Evolutionary conservation across 2,329 filamentous ascomycete species (phyloP), one percentile per base, ranked within the genome.

Genomic region (Zymoseptoria brevis): DNA sequence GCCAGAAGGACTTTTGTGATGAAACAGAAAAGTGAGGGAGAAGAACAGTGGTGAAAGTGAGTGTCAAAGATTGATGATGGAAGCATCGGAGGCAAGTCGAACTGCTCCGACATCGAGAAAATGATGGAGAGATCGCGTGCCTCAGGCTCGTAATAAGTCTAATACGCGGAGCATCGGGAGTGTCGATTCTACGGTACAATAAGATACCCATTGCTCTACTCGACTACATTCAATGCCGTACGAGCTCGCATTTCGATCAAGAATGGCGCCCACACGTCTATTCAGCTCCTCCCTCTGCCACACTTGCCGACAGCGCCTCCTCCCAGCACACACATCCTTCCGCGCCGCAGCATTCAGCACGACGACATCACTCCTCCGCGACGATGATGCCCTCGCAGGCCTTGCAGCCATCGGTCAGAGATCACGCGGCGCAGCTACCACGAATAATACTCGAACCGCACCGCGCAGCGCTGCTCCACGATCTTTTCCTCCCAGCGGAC

Each of bases 401-500:
- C 51, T 53, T 6, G 22, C 29, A 13, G 51, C 22, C 19, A 53
- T 53, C 11, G 51, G 51, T 22, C 51, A 53, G 22, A 19, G 22
- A 8, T 29, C 51, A 8, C 22, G 22, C 6, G 22, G 51, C 26
- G 19, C 51, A 4, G 22, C 51, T n/a, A 16, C 51, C 9, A 13
- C 19, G 9, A 29, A 29, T 9, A 45, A 16, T 16, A 5, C 35
- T 94, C 62, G 87, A 96, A 73, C 80, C 82, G 51, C 82, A 97
- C 2, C 83, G 96, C 67, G 83, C 79, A 66, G 88, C 88, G 68
- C 80, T 99, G 4, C 94, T 94, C 0, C 86, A 90, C 0, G 81
- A 87, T 0, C 81, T 96, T 50, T 80, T 96, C 58, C 80, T 19
- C 55, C 57, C 49, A 60, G 56, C 22, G 19, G 52, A 41, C 35